These are phyloP conservation scores for Lepidium sativum DNA, from an alignment of 345 rosid genomes.

Conservation along the genomic window DNA sequence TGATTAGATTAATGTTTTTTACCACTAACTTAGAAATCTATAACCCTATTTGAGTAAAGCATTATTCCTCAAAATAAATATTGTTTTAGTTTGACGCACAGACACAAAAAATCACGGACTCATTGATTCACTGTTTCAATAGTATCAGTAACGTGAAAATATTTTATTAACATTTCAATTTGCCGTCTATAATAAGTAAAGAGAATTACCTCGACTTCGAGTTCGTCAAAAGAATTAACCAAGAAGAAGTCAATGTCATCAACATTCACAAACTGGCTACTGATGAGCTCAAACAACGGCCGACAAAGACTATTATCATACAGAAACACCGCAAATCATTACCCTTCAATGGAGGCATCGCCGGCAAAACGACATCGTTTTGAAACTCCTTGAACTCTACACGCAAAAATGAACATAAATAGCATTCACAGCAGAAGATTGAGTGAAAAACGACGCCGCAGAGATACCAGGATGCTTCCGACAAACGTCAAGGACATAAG, in stretches of 20 bases:
- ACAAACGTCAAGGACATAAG: slow-evolving; percentile 31
- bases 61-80: background rate
- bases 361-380: slow-evolving; percentile 29
- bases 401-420: slow-evolving; percentile 25
- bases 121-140: too few relatives aligned
- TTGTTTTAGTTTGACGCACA: too few relatives aligned
- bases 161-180: background rate
- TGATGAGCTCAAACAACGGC: background rate
- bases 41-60: background rate
- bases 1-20: background rate
- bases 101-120: too few relatives aligned
- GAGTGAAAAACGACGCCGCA: slow-evolving; percentile 45
- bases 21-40: background rate
- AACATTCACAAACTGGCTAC: slow-evolving; percentile 34
- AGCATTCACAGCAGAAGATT: slow-evolving; percentile 32
- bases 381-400: slow-evolving; percentile 24
- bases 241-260: slow-evolving; percentile 31
- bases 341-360: slow-evolving; percentile 27
- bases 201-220: slow-evolving; percentile 39
- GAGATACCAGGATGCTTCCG: slow-evolving; percentile 18
- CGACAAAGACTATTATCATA: slow-evolving; percentile 23
- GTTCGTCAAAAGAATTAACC: slow-evolving; percentile 35
- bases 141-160: background rate
- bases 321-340: slow-evolving; percentile 36
- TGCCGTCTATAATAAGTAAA: background rate